These are phyloP conservation scores for Drechmeria coniospora DNA, from an alignment of 2,329 filamentous ascomycete genomes.

Conservation along the genomic window DNA sequence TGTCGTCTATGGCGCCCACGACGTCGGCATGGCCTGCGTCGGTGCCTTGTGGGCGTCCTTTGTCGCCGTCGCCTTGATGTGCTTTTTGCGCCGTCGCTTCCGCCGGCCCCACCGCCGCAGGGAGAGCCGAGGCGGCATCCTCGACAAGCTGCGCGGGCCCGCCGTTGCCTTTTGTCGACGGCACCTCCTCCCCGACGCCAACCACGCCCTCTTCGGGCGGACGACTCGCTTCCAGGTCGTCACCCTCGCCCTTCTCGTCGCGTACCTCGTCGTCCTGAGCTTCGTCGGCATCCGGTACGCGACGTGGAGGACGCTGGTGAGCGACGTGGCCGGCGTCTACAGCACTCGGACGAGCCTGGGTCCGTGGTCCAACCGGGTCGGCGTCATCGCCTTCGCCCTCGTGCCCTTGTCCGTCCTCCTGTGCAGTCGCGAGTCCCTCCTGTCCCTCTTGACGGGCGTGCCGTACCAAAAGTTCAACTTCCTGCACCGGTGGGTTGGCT, in stretches of 20 bases:
- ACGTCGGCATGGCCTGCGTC: constrained; percentile 32
- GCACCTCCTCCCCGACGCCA: constrained; percentile 45
- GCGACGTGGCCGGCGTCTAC: constrained; percentile 33
- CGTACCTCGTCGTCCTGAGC: constrained; percentile 51
- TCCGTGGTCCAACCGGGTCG: constrained; percentile 53
- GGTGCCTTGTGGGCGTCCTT: constrained; percentile 35
- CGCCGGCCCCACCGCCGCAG: constrained; percentile 10
- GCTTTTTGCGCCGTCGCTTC: constrained; percentile 17
- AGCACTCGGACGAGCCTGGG: constrained; percentile 53
- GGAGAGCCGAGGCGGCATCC: constrained; percentile 6
- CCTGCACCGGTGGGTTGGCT: constrained; percentile 60
- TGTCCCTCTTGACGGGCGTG: constrained; percentile 55
- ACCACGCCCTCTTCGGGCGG: constrained; percentile 44
- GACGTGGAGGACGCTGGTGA: constrained; percentile 55
- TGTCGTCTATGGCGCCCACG: constrained; percentile 32
- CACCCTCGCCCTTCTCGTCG: constrained; percentile 39
- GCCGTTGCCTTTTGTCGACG: constrained; percentile 26
- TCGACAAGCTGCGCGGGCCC: constrained; percentile 18
- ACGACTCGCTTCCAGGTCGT: constrained; percentile 54
- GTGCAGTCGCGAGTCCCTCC: constrained; percentile 51
- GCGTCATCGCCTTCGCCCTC: constrained; percentile 56
- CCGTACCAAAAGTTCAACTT: constrained; percentile 69
- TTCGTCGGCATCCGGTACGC: constrained; percentile 55
- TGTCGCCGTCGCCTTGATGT: constrained; percentile 25
- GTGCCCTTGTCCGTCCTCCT: constrained; percentile 56